Conservation (phyloP, 2,329 filamentous ascomycete genomes). For the Zarea fungicola region DNA sequence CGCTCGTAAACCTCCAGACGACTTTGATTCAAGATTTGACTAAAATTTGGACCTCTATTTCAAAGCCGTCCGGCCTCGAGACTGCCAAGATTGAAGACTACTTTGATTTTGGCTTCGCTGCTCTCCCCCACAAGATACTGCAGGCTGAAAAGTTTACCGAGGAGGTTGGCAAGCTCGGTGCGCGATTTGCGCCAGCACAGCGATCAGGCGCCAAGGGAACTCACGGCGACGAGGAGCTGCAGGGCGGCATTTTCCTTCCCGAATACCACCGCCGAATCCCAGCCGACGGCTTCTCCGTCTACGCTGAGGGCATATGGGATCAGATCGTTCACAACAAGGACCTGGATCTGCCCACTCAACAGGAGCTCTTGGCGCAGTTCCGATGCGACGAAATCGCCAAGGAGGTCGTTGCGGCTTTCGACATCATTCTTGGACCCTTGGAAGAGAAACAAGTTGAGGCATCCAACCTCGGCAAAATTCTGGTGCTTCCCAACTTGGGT, state of each 20-base stretch:
- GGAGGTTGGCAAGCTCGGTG: slow-evolving; percentile 74
- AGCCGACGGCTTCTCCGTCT: slow-evolving; percentile 92
- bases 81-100: slow-evolving; percentile 90
- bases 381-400: slow-evolving; percentile 94
- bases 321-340: slow-evolving; percentile 99
- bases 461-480: slow-evolving; percentile 63
- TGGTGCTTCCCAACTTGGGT: slow-evolving; percentile 72
- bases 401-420: slow-evolving; percentile 80
- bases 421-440: slow-evolving; percentile 72
- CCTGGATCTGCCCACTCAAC: slow-evolving; percentile 90
- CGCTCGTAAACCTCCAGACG: slow-evolving; percentile 81
- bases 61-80: slow-evolving; percentile 86
- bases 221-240: slow-evolving; percentile 63
- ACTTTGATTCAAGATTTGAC: slow-evolving; percentile 86
- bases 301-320: slow-evolving; percentile 93
- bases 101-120: slow-evolving; percentile 96
- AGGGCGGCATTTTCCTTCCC: slow-evolving; percentile 79
- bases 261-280: slow-evolving; percentile 96
- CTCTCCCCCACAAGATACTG: slow-evolving; percentile 92
- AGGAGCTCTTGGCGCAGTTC: slow-evolving; percentile 94
- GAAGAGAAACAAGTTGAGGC: slow-evolving; percentile 81
- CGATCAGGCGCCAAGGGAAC: slow-evolving; percentile 60
- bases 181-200: slow-evolving; percentile 77
- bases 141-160: slow-evolving; percentile 85
- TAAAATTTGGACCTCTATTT: slow-evolving; percentile 88